Conservation (phyloP, 768 basidiomycete species). For the Suillus fuscotomentosus region DNA sequence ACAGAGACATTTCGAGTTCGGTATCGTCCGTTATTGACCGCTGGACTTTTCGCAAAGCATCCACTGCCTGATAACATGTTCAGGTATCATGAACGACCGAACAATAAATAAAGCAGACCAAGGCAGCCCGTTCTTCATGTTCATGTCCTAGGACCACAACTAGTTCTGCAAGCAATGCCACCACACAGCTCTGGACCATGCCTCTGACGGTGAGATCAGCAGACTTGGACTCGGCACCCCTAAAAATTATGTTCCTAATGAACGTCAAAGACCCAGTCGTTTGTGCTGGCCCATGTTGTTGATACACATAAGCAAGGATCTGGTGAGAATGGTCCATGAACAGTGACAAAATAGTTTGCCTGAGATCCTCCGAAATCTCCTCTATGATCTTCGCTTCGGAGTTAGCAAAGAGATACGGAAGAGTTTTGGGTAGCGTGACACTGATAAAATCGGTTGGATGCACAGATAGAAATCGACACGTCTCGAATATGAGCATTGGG, state of each 20-base stretch:
- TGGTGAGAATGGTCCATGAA: constrained; percentile 56
- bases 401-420: constrained; percentile 68
- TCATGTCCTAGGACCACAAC: constrained; percentile 79
- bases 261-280: constrained; percentile 63
- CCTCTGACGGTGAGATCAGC: constrained; percentile 44
- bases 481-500: constrained; percentile 58
- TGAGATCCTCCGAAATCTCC: constrained; percentile 55
- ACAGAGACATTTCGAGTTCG: constrained; percentile 45
- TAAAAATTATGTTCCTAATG: constrained; percentile 55
- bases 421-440: constrained; percentile 58
- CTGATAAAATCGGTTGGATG: constrained; percentile 59
- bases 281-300: constrained; percentile 51
- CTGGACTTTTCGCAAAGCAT: constrained; percentile 46
- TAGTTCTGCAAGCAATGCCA: constrained; percentile 71
- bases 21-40: constrained; percentile 26
- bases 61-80: constrained; percentile 44
- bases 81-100: not conserved
- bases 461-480: constrained; percentile 66
- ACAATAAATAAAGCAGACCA: constrained; percentile 36
- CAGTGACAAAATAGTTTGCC: constrained; percentile 42
- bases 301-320: constrained; percentile 67
- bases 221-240: constrained; percentile 28
- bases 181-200: constrained; percentile 64
- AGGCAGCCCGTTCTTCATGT: constrained; percentile 40
- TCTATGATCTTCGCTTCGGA: constrained; percentile 59